Base-by-base conservation (phyloP, 116 monocot genomes). In the Dioscorea cayenensis region DNA sequence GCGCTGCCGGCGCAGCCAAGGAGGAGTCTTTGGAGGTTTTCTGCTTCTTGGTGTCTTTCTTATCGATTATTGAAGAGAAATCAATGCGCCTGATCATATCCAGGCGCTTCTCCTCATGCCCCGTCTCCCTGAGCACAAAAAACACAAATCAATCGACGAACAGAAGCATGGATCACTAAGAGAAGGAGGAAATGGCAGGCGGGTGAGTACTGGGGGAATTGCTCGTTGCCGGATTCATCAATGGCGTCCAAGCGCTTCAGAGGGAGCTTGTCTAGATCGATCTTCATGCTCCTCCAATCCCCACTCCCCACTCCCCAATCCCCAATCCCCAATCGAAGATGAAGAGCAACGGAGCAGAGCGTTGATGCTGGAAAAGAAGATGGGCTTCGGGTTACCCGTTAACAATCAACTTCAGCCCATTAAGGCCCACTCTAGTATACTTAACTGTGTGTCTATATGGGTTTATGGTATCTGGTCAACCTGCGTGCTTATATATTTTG, bases 221-320 rank as follows among this genome's bases (percentile, higher is more conserved):
- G 95, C 74, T 95, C 91, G 76, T 69, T 69, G 17, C 95, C 95
- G 59, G 77, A 22, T 63, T 95, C 92, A 13, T 95, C 87, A 5
- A 92, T 95, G 79, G 95, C 83, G 49, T 89, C 81, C 17, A 95
- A 67, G 14, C 95, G 86, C 80, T 93, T 97, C 76, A 93, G 86
- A 10, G 97, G 93, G 66, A 97, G 93, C 78, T 86, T 88, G 86
- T 93, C 97, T 64, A 95, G 74, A 75, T 92, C 87, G 71, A 92
- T 80, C 78, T 75, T 73, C 75, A 79, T 69, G 63, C 55, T 70
- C 7, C 59, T 52, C 12, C 20, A 67, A 64, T 18, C n/a, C 60
- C 1, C 21, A 14, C 6, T 51, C 51, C 17, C 51, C 7, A 11
- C 2, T 14, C 17, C 51, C 17, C 51, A 17, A 51, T 51, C 51